Evolutionary conservation across 257 asterid species (phyloP).

Genomic region (Ilex asprella): DNA sequence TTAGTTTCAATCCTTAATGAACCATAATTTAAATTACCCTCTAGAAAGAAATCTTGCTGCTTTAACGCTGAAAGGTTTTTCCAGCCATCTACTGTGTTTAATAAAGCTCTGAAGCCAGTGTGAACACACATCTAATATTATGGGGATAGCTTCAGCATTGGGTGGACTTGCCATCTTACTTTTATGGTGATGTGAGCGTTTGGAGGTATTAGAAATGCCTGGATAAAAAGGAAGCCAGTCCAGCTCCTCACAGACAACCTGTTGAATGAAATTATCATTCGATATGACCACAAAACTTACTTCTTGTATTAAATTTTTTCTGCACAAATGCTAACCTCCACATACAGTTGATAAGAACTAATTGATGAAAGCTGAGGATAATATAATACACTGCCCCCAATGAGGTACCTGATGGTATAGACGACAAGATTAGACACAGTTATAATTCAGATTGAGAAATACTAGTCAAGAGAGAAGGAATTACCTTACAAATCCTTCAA

Average conservation of each 20-base stretch:
- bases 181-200: slow-evolving; percentile 46
- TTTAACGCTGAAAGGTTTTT: slow-evolving; percentile 73
- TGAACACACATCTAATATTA: slow-evolving; percentile 73
- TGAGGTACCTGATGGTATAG: slow-evolving; percentile 61
- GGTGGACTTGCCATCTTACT: slow-evolving; percentile 47
- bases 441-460: not conserved
- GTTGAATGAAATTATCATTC: slow-evolving; percentile 21
- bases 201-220: slow-evolving; percentile 46
- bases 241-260: slow-evolving; percentile 99
- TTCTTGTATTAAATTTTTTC: slow-evolving; percentile 14
- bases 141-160: slow-evolving; percentile 68
- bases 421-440: not conserved
- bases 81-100: slow-evolving; percentile 89
- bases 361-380: slow-evolving; percentile 96
- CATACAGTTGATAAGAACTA: slow-evolving; percentile 97
- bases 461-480: slow-evolving; percentile 6
- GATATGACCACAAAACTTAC: slow-evolving; percentile 15
- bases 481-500: slow-evolving; percentile 82
- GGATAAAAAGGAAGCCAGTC: slow-evolving; percentile 98
- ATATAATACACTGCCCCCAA: slow-evolving; percentile 90
- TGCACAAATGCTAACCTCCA: slow-evolving; percentile 75
- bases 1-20: slow-evolving; percentile 8
- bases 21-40: slow-evolving; percentile 48
- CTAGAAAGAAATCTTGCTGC: slow-evolving; percentile 86
- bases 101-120: slow-evolving; percentile 93